Evolutionary conservation across 169 alveolate species (phyloP).

Genomic region (Babesia ovis): DNA sequence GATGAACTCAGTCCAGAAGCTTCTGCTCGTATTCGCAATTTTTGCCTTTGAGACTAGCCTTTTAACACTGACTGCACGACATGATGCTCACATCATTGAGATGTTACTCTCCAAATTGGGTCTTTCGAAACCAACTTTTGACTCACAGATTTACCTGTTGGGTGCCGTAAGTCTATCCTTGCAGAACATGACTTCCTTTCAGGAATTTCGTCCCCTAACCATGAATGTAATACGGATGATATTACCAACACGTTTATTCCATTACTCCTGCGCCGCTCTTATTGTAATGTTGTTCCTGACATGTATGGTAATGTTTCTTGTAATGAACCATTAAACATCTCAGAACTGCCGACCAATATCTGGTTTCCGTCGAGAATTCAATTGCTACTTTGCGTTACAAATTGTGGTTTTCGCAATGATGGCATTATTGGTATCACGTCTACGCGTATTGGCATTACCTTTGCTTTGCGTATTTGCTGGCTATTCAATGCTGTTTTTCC

Average conservation of each 20-base stretch:
- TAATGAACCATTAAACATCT: not conserved
- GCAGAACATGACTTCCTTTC: not conserved
- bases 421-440: slow-evolving; percentile 33
- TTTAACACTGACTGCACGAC: slow-evolving; percentile 11
- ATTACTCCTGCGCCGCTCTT: not conserved
- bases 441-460: slow-evolving; percentile 52
- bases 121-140: slow-evolving; percentile 25
- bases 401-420: not conserved
- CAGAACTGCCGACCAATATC: not conserved
- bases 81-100: slow-evolving; percentile 38
- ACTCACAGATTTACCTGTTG: slow-evolving; percentile 41
- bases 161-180: slow-evolving; percentile 32
- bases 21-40: not conserved
- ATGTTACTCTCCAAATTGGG: slow-evolving; percentile 44
- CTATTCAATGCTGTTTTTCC: slow-evolving; percentile 1
- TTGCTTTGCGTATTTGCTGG: slow-evolving; percentile 35
- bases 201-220: slow-evolving; percentile 42
- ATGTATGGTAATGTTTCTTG: not conserved
- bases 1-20: not conserved
- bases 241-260: slow-evolving; percentile 12
- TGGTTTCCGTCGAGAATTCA: not conserved
- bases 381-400: slow-evolving; percentile 10
- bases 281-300: not conserved
- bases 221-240: not conserved
- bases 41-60: not conserved